Percentiles rank a stretch among this genome's conserved stretches.
These are phyloP conservation scores for Umbelopsis sp. DNA, from an alignment of 192 early-diverging fungal species.

Conservation along the genomic window DNA sequence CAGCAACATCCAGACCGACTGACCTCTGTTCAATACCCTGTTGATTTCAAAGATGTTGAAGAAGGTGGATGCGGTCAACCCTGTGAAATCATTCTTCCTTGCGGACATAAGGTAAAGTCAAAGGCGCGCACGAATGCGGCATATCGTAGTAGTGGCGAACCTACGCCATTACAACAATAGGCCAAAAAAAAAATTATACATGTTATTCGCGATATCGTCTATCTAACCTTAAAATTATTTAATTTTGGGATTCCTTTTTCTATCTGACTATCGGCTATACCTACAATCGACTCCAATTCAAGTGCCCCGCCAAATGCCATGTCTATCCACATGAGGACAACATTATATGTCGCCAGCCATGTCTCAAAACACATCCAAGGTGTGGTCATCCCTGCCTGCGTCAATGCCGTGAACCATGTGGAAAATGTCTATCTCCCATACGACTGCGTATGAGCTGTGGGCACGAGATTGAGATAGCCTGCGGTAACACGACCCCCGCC, in stretches of 20 bases:
- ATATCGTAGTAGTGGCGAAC: background rate
- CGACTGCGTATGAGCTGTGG: conserved; percentile 16
- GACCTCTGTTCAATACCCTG: conserved; percentile 39
- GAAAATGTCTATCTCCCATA: conserved; percentile 2
- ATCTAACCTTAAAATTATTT: background rate
- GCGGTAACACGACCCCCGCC: conserved; percentile 16
- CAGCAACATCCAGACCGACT: conserved; percentile 37
- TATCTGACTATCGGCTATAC: background rate
- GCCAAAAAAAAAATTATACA: too few species aligned
- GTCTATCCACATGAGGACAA: conserved; percentile 24
- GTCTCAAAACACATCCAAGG: conserved; percentile 5
- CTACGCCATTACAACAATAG: background rate
- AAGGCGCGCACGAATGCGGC: too few species aligned
- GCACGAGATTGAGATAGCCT: conserved; percentile 22
- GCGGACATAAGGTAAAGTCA: conserved; percentile 37
- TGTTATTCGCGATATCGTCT: background rate
- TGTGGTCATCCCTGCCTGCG: conserved; percentile 33
- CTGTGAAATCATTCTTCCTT: conserved; percentile 35
- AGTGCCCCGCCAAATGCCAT: conserved; percentile 36
- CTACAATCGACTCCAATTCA: background rate
- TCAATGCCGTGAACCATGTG: conserved; percentile 26
- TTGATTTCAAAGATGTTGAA: conserved; percentile 48
- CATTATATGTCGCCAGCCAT: conserved; percentile 24
- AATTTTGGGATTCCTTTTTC: background rate
- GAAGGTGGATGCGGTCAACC: conserved; percentile 47